Base-by-base conservation (phyloP, 2,329 filamentous ascomycete species). In the Pestalotiopsis sp. region DNA sequence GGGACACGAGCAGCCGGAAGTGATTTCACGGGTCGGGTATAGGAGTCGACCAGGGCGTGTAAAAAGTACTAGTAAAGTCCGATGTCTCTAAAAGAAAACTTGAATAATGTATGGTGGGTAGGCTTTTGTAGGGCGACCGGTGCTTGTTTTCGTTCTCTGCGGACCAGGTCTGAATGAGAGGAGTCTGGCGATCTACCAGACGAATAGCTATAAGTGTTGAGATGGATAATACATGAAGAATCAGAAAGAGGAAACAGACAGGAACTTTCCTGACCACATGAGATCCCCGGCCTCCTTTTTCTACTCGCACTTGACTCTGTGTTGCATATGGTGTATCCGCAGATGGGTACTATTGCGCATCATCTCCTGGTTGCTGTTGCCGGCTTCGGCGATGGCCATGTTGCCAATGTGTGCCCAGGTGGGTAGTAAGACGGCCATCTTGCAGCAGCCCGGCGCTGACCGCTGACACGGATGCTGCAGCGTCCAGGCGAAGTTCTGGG, bases 131-230 rank as follows among this genome's bases (percentile, higher is more conserved):
- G 41, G 13, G 41, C 6, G 63, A 64, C 27, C 27, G 23, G 66
- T 68, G 59, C 60, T 40, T 25, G 57, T 11, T 68, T 56, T n/a
- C 59, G 66, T 49, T 63, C 38, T 63, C n/a, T 12, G 38, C 62
- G 23, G 23, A n/a, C 17, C 14, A 13, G n/a, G n/a, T 23, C 12
- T 45, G 23, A 38, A 36, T 12, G 20, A 20, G 62, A 38, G 31
- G 38, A 14, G n/a, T 20, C 7, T 17, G 36, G n/a, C 38, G 41
- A 23, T 49, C 4, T 14, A 56, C 12, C 20, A 23, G 31, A 17
- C 14, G 11, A 36, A 36, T 7, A 36, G 31, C 31, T 36, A 36
- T 9, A 36, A 36, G 31, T 36, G 12, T 13, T 41, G 38, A 27
- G 31, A 45, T 38, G n/a, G 38, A 31, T 38, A 40, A 31, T 20